These are phyloP conservation scores for Macrocybe gigantea DNA, from an alignment of 768 basidiomycete genomes.

Conservation along the genomic window DNA sequence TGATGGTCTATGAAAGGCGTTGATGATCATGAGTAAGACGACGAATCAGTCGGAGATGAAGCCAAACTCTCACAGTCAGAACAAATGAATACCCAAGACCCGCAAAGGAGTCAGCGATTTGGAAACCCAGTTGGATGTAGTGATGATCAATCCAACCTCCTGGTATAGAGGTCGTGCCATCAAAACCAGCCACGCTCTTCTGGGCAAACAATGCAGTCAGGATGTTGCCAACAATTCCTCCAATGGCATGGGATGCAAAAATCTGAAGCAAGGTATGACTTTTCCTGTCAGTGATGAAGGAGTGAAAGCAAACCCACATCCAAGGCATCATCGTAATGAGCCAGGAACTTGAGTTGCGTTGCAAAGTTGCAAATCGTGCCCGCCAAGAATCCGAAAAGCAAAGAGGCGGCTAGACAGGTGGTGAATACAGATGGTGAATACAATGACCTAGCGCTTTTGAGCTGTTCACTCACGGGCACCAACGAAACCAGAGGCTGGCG, in stretches of 20 bases:
- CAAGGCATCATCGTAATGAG: slow-evolving; percentile 73
- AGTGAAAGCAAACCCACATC: slow-evolving; percentile 45
- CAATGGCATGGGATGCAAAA: slow-evolving; percentile 80
- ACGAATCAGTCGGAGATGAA: background rate
- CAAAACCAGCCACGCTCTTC: slow-evolving; percentile 68
- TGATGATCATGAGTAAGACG: background rate
- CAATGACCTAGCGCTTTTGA: background rate
- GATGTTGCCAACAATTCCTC: slow-evolving; percentile 76
- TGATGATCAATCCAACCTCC: slow-evolving; percentile 90
- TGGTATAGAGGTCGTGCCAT: slow-evolving; percentile 57
- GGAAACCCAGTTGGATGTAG: slow-evolving; percentile 79
- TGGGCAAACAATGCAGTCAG: slow-evolving; percentile 90
- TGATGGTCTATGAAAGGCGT: slow-evolving; percentile 48
- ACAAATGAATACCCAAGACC: slow-evolving; percentile 69
- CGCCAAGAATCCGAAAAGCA: slow-evolving; percentile 80
- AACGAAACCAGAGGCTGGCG: slow-evolving; percentile 79
- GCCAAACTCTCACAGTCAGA: slow-evolving; percentile 51
- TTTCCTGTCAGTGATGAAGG: slow-evolving; percentile 1
- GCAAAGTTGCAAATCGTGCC: slow-evolving; percentile 89
- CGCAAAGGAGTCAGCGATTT: slow-evolving; percentile 69
- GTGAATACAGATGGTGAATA: background rate
- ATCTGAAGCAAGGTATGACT: slow-evolving; percentile 43
- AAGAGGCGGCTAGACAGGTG: slow-evolving; percentile 55
- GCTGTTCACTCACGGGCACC: slow-evolving; percentile 51
- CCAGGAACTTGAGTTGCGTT: slow-evolving; percentile 87